A percentile compares a stretch with the other conserved stretches of the same genome.
Conservation (phyloP, 176 grass and related monocot genomes). For the Themeda triandra region DNA sequence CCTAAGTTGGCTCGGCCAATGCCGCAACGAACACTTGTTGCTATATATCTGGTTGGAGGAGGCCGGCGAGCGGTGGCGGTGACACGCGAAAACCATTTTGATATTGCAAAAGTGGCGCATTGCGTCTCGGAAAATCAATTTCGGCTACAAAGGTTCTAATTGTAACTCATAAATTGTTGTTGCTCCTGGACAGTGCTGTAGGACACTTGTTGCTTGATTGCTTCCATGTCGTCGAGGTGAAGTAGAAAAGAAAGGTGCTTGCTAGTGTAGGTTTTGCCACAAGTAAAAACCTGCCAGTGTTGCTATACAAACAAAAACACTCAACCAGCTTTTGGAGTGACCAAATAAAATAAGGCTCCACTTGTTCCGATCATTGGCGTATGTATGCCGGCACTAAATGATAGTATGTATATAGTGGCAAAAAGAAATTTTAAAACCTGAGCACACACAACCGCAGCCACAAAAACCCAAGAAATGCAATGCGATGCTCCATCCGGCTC, state of each 20-base stretch:
- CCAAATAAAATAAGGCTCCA: not conserved
- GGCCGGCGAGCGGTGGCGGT: not conserved
- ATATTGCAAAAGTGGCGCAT: not conserved
- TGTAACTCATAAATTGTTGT: not conserved
- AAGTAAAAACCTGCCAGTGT: no score
- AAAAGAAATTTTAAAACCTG: not conserved
- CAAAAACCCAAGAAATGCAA: not conserved
- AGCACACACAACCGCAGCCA: not conserved
- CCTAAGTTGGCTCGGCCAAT: not conserved
- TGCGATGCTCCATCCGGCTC: not conserved
- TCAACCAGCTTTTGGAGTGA: no score
- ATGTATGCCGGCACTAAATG: no score
- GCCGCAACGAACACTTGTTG: not conserved
- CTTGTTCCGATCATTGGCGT: not conserved
- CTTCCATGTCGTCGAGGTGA: no score
- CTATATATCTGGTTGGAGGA: slow-evolving; percentile 4
- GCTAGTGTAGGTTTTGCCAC: no score
- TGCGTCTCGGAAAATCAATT: not conserved
- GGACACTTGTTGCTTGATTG: no score
- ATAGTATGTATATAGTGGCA: no score
- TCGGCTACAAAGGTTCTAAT: not conserved
- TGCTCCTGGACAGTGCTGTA: no score
- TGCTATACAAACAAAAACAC: no score
- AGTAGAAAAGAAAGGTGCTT: no score
- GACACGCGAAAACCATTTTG: not conserved